Conservation (phyloP, 1,139 yeast genomes). For the Kazachstania sp. region DNA sequence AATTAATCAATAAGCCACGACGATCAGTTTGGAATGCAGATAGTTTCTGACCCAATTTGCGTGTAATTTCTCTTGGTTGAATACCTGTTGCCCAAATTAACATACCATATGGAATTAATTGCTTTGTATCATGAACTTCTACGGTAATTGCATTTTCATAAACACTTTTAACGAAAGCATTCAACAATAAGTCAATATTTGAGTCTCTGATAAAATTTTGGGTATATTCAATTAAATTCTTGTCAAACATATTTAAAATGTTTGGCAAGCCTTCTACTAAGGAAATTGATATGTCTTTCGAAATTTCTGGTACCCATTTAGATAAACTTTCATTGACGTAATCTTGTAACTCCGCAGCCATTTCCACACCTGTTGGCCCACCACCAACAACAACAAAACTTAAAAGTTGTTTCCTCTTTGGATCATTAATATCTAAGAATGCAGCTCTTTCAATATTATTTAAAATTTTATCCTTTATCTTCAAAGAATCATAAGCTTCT, state of each 20-base stretch:
- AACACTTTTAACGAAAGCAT: slow-evolving; percentile 84
- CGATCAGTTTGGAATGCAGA: slow-evolving; percentile 59
- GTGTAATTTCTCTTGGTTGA: slow-evolving; percentile 73
- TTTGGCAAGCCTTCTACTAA: slow-evolving; percentile 88
- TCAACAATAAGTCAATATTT: slow-evolving; percentile 66
- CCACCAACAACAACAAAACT: slow-evolving; percentile 89
- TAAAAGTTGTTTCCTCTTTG: slow-evolving; percentile 71
- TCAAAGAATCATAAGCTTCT: slow-evolving; percentile 75
- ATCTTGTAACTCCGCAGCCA: slow-evolving; percentile 92
- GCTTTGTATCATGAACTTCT: slow-evolving; percentile 44
- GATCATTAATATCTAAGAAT: slow-evolving; percentile 61
- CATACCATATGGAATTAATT: slow-evolving; percentile 79
- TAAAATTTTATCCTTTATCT: slow-evolving; percentile 68
- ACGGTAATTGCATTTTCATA: slow-evolving; percentile 61
- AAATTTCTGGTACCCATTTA: slow-evolving; percentile 83
- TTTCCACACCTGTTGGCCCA: slow-evolving; percentile 96
- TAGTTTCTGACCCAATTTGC: slow-evolving; percentile 56
- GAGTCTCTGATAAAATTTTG: slow-evolving; percentile 73
- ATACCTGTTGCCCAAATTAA: slow-evolving; percentile 98
- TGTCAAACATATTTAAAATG: slow-evolving; percentile 80
- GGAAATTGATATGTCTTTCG: slow-evolving; percentile 71
- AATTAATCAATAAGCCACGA: slow-evolving; percentile 83
- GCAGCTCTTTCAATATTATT: slow-evolving; percentile 79
- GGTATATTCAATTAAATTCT: slow-evolving; percentile 76
- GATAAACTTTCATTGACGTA: slow-evolving; percentile 83